These are phyloP conservation scores for Ganoderma sinense DNA, from an alignment of 1,284 basidiomycete genomes.

Conservation along the genomic window DNA sequence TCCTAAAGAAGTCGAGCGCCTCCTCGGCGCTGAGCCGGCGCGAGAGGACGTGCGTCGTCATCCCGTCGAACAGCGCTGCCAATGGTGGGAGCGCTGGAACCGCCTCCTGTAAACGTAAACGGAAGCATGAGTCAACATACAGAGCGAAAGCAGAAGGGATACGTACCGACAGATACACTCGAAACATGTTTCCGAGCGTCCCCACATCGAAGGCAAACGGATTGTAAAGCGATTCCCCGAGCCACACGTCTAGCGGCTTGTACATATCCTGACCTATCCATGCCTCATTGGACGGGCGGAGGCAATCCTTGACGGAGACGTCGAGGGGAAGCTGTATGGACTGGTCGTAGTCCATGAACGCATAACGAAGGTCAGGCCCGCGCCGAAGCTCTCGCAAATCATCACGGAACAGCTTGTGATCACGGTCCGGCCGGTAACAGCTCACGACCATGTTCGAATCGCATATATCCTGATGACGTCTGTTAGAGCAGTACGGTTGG, in stretches of 20 bases:
- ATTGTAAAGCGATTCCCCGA: slow-evolving; percentile 18
- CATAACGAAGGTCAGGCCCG: slow-evolving; percentile 1
- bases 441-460: slow-evolving; percentile 10
- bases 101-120: neutral
- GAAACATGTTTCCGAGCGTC: slow-evolving; percentile 19
- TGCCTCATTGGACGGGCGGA: slow-evolving; percentile 10
- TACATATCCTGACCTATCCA: neutral
- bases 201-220: slow-evolving; percentile 28
- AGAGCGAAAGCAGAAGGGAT: neutral
- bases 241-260: slow-evolving; percentile 9
- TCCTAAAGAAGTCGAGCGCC: slow-evolving; percentile 12
- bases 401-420: neutral
- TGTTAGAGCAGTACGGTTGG: neutral
- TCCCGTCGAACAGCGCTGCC: slow-evolving; percentile 10
- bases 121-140: neutral
- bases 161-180: slow-evolving; percentile 10
- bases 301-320: slow-evolving; percentile 15
- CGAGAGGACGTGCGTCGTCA: slow-evolving; percentile 13
- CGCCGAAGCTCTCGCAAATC: slow-evolving; percentile 12
- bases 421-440: slow-evolving; percentile 3
- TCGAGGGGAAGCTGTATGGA: slow-evolving; percentile 14
- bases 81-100: neutral
- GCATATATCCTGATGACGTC: slow-evolving; percentile 4
- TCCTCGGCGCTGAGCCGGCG: slow-evolving; percentile 16
- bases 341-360: slow-evolving; percentile 25